Base-by-base conservation (phyloP, 192 early-diverging fungal species). In the Phycomyces blakesleeanus region DNA sequence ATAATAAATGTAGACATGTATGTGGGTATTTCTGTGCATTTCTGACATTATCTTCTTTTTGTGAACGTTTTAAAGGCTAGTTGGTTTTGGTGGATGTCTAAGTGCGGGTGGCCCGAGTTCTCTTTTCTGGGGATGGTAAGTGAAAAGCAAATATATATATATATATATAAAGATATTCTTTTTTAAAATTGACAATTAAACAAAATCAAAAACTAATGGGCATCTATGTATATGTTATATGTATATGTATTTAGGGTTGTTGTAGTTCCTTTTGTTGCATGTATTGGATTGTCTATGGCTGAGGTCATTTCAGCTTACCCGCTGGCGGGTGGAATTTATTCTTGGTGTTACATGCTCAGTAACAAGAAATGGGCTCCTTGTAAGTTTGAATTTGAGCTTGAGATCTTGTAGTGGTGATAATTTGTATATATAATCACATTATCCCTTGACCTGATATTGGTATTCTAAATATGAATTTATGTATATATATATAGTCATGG, bases 201-300 rank as follows among this genome's bases (percentile, higher is more conserved):
- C n/a, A n/a, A n/a, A n/a, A n/a, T n/a, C n/a, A n/a, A 10, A 26
- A 25, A 8, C 18, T 22, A n/a, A 10, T 34, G 11, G 15, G 12
- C 42, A 11, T 44, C 12, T 60, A 15, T 60, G 11, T 20, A 16
- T 25, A 41, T 29, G 59, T 47, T 67, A 6, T 49, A 69, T 25
- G 70, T 74, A 25, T 75, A 75, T 61, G 78, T 75, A 21, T 61
- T 74, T 29, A 78, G 79, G 79, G 63, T 81, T 18, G 70, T 76
- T 53, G 75, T 76, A 1, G 61, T 67, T 9, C 53, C 67, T 26
- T 78, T 81, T 75, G 73, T 73, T 34, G 51, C 57, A 25, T 68
- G 63, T 53, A 76, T 78, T 21, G 74, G 68, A 3, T 59, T 72
- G 15, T 63, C 68, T 21, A 76, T 81, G 77, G 76, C 80, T 11